Evolutionary conservation across 2,329 filamentous ascomycete species (phyloP).

Genomic region (Penicillium sclerotigenum): DNA sequence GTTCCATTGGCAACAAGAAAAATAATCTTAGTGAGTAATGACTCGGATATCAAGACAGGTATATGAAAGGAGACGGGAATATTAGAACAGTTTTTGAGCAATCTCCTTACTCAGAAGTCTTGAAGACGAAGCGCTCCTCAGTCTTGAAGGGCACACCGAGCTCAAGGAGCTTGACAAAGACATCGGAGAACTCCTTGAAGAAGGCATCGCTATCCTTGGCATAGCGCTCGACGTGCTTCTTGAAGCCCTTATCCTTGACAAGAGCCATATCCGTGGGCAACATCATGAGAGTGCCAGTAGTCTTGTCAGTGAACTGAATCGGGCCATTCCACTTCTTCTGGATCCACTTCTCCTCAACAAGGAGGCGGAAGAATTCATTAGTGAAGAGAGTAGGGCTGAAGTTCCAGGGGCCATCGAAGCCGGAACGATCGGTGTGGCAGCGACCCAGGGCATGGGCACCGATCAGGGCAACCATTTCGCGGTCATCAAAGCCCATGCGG

Average conservation of each 20-base stretch:
- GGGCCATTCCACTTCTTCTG: slow-evolving; percentile 90
- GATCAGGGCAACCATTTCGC: slow-evolving; percentile 86
- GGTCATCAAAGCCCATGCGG: slow-evolving; percentile 97
- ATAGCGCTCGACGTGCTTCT: slow-evolving; percentile 76
- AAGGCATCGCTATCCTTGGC: slow-evolving; percentile 87
- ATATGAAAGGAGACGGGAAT: background rate
- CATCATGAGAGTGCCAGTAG: slow-evolving; percentile 92
- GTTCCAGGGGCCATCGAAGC: slow-evolving; percentile 86
- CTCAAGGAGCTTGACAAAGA: slow-evolving; percentile 81
- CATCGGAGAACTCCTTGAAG: slow-evolving; percentile 87
- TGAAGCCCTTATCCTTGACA: slow-evolving; percentile 83
- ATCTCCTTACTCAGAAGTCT: slow-evolving; percentile 47
- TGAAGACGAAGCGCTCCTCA: slow-evolving; percentile 61
- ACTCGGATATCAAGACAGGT: slow-evolving; percentile 25
- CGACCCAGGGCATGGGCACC: slow-evolving; percentile 86
- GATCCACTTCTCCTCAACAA: slow-evolving; percentile 89
- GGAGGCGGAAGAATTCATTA: slow-evolving; percentile 89
- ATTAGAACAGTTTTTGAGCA: background rate
- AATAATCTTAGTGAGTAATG: slow-evolving; percentile 1
- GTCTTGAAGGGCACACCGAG: slow-evolving; percentile 85
- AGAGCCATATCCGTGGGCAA: slow-evolving; percentile 87
- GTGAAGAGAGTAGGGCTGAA: slow-evolving; percentile 88
- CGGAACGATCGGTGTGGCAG: slow-evolving; percentile 84
- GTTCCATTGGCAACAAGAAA: background rate
- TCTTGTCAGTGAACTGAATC: slow-evolving; percentile 84